These are phyloP conservation scores for Adansonia rubrostipa DNA, from an alignment of 441 rosid species.

Conservation along the genomic window DNA sequence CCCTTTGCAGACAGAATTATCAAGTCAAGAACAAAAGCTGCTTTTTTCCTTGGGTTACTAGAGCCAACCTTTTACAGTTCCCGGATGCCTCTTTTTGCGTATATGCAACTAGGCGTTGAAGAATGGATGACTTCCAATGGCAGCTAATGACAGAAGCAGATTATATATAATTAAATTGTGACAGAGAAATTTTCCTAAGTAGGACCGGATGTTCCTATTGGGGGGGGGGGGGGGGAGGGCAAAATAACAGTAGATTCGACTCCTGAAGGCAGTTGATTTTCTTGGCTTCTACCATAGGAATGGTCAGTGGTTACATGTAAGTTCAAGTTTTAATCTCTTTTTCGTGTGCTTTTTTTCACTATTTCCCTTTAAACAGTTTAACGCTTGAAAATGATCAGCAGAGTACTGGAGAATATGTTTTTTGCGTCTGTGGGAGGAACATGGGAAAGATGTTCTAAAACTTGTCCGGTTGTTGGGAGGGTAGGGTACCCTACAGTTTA, in stretches of 20 bases:
- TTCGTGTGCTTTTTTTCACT: neutral
- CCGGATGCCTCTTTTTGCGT: constrained; percentile 19
- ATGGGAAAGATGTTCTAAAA: neutral
- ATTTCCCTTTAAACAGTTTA: neutral
- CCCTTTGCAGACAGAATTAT: constrained; percentile 23
- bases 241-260: constrained; percentile 18
- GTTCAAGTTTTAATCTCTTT: neutral
- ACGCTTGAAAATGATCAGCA: neutral
- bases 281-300: constrained; percentile 24
- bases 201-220: constrained; percentile 20
- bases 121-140: no score
- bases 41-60: neutral
- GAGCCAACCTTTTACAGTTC: constrained; percentile 23
- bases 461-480: neutral
- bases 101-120: constrained; percentile 7
- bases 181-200: neutral
- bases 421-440: neutral
- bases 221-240: constrained; percentile 5
- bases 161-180: no score
- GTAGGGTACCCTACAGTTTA: neutral
- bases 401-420: neutral
- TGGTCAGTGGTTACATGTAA: neutral
- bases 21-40: constrained; percentile 9
- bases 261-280: constrained; percentile 9
- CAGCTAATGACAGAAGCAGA: no score